Percentiles rank a stretch among this genome's conserved stretches.
These are phyloP conservation scores for Pleurotus ostreatus DNA, from an alignment of 768 basidiomycete genomes.

Conservation along the genomic window DNA sequence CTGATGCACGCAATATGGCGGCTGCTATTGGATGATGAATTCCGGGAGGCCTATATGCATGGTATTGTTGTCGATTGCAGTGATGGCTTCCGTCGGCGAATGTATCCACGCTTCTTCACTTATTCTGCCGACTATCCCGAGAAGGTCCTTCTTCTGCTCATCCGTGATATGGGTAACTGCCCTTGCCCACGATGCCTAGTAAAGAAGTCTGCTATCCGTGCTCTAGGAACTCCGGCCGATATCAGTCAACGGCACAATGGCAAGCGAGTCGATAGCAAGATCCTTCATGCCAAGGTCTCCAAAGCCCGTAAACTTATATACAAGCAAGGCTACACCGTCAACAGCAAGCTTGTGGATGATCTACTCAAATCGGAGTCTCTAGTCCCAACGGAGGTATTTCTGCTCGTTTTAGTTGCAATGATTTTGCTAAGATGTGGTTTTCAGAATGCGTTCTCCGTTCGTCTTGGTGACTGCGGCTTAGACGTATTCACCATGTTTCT, in stretches of 20 bases:
- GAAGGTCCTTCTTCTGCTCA: constrained; percentile 28
- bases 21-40: constrained; percentile 25
- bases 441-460: constrained; percentile 11
- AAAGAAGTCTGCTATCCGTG: constrained; percentile 21
- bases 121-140: constrained; percentile 39
- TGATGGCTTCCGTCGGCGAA: constrained; percentile 25
- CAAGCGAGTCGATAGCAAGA: constrained; percentile 12
- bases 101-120: constrained; percentile 29
- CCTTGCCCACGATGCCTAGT: constrained; percentile 34
- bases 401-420: too few species aligned
- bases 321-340: constrained; percentile 19
- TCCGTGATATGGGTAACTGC: constrained; percentile 32
- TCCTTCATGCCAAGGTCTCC: constrained; percentile 9
- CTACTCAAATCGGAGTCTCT: constrained; percentile 22
- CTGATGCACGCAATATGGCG: constrained; percentile 7
- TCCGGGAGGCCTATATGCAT: constrained; percentile 26
- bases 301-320: constrained; percentile 22
- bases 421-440: background rate
- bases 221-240: constrained; percentile 24
- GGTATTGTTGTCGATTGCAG: constrained; percentile 25
- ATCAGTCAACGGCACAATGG: background rate
- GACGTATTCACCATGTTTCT: constrained; percentile 10
- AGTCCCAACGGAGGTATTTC: constrained; percentile 24
- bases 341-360: constrained; percentile 19
- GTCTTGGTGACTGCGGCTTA: constrained; percentile 6